phyloP scores from a whole-genome alignment of 805 yeast genomes.

The Candida orba region DNA sequence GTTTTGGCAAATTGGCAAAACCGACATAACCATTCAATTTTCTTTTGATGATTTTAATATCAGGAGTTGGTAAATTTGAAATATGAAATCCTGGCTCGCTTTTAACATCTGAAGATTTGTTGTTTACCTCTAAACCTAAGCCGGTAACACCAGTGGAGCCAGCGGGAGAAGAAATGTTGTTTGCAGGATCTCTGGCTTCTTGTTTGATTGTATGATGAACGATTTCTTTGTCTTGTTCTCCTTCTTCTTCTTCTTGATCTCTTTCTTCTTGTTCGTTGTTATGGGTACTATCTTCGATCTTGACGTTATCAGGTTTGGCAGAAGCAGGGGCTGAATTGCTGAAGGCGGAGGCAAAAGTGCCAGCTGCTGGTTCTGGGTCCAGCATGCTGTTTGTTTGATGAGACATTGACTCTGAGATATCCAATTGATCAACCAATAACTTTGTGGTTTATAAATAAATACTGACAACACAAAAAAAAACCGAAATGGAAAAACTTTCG shows the following conservation, averaged over 20 bases:
- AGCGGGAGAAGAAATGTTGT: no score
- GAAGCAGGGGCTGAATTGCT: not conserved
- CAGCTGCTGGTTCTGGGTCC: conserved; percentile 7
- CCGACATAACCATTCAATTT: conserved; percentile 92
- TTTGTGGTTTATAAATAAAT: no score
- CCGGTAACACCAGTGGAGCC: conserved; percentile 2
- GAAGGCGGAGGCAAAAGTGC: conserved; percentile 3
- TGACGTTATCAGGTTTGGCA: not conserved
- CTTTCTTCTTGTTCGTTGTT: no score
- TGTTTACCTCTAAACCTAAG: conserved; percentile 3
- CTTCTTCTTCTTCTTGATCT: not conserved
- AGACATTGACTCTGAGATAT: conserved; percentile 1
- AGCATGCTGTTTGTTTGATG: conserved; percentile 6
- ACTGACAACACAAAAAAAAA: no score
- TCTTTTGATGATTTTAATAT: conserved; percentile 61
- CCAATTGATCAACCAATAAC: no score
- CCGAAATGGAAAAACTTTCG: conserved; percentile 1
- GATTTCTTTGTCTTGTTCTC: not conserved
- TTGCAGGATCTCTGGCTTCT: no score
- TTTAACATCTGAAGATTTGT: not conserved
- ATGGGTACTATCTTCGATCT: no score
- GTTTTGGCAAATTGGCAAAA: conserved; percentile 94
- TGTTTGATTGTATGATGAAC: not conserved
- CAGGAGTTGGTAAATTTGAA: conserved; percentile 27
- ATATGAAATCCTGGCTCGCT: not conserved